Evolutionary conservation across 129 eudicot species (phyloP).

Genomic region (Dittrichia graveolens): DNA sequence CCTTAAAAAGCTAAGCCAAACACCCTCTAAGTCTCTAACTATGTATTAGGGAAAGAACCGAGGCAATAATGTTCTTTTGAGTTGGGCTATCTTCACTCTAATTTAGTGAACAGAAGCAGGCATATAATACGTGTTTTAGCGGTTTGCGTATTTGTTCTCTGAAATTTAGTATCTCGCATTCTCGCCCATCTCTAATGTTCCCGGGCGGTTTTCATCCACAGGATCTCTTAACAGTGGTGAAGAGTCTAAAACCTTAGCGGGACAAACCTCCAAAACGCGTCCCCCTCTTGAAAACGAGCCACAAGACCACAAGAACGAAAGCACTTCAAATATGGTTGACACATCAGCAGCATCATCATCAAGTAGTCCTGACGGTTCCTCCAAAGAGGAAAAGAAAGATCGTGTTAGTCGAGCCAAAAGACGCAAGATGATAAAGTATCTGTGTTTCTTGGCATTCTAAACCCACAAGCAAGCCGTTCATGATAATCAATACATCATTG

Average conservation of each 20-base stretch:
- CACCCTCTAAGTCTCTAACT: no score
- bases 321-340: slow-evolving; percentile 26
- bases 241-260: slow-evolving; percentile 27
- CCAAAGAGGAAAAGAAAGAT: slow-evolving; percentile 40
- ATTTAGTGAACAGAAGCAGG: no score
- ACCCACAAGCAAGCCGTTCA: slow-evolving; percentile 3
- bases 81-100: no score
- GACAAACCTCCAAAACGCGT: slow-evolving; percentile 30
- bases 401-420: slow-evolving; percentile 40
- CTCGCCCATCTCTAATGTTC: slow-evolving; percentile 15
- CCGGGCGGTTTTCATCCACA: slow-evolving; percentile 21
- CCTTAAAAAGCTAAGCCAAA: no score
- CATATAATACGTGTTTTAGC: no score
- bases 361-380: slow-evolving; percentile 25
- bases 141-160: not conserved
- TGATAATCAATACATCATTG: slow-evolving; percentile 3
- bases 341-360: slow-evolving; percentile 28
- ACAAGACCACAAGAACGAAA: slow-evolving; percentile 11
- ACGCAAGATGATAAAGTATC: slow-evolving; percentile 50
- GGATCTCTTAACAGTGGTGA: slow-evolving; percentile 31
- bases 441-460: slow-evolving; percentile 59
- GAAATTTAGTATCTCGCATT: not conserved
- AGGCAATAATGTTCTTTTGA: no score
- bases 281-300: not conserved
- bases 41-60: no score